Evolutionary conservation across 1,284 basidiomycete genomes (phyloP).

Genomic region (Tilletia caries): DNA sequence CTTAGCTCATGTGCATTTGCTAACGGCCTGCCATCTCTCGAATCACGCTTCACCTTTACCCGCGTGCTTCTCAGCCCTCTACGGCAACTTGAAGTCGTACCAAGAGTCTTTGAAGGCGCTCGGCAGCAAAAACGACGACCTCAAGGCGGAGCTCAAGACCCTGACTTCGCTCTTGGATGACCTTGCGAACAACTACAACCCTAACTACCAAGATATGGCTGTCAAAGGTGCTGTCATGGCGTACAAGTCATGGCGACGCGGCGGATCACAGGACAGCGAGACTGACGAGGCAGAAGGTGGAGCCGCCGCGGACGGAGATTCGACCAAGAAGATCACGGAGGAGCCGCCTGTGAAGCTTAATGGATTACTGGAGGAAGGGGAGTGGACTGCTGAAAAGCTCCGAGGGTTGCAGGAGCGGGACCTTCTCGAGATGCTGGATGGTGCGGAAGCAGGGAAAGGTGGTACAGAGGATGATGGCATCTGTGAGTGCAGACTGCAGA

Average conservation of each 20-base stretch:
- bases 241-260: conserved; percentile 72
- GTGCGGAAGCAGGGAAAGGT: conserved; percentile 61
- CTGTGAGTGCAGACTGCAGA: conserved; percentile 59
- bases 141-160: conserved; percentile 69
- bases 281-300: conserved; percentile 52
- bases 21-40: not conserved
- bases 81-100: conserved; percentile 70
- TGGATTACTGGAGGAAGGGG: conserved; percentile 37
- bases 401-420: conserved; percentile 63
- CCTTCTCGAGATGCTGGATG: conserved; percentile 53
- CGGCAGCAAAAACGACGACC: conserved; percentile 67
- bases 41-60: not conserved
- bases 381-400: conserved; percentile 61
- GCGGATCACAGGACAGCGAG: conserved; percentile 58
- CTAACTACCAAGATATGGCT: conserved; percentile 98
- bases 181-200: conserved; percentile 81
- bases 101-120: conserved; percentile 73
- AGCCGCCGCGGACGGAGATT: conserved; percentile 23
- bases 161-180: conserved; percentile 80
- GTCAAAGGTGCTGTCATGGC: conserved; percentile 93
- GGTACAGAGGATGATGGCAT: conserved; percentile 57
- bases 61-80: conserved; percentile 65
- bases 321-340: conserved; percentile 21
- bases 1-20: not conserved
- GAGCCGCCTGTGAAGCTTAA: conserved; percentile 27